A percentile compares a stretch with the other conserved stretches of the same genome.
phyloP scores from a whole-genome alignment of 768 basidiomycete species.

The Termitomyces sp. region DNA sequence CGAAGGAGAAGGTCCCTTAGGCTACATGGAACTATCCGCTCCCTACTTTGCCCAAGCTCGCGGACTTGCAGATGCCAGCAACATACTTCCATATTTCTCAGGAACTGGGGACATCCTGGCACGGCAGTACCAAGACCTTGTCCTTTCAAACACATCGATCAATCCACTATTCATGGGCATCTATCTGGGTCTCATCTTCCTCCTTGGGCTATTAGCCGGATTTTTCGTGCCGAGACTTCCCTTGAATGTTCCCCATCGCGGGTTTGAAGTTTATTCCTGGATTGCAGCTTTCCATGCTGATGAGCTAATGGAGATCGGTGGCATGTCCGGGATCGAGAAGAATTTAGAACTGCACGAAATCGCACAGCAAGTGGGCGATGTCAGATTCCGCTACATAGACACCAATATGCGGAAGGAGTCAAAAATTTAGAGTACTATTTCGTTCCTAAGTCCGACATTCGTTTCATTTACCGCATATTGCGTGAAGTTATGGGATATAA shows the following conservation, averaged over 20 bases:
- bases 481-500: not conserved
- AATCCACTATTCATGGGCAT: slow-evolving; percentile 21
- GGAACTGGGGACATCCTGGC: slow-evolving; percentile 35
- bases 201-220: slow-evolving; percentile 30
- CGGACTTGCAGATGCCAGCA: slow-evolving; percentile 35
- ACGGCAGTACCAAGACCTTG: slow-evolving; percentile 30
- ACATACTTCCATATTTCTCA: slow-evolving; percentile 39
- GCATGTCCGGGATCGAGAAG: slow-evolving; percentile 18
- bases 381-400: slow-evolving; percentile 25
- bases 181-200: slow-evolving; percentile 21
- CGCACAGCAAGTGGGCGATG: slow-evolving; percentile 22
- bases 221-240: slow-evolving; percentile 28
- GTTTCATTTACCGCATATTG: not conserved
- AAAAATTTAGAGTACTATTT: not conserved
- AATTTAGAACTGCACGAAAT: slow-evolving; percentile 30
- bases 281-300: slow-evolving; percentile 28
- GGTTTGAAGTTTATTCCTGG: slow-evolving; percentile 29
- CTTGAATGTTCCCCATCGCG: slow-evolving; percentile 26
- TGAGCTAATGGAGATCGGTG: slow-evolving; percentile 24
- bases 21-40: slow-evolving; percentile 36
- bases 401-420: not conserved
- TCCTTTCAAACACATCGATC: slow-evolving; percentile 26
- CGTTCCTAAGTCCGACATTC: not conserved
- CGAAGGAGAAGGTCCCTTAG: slow-evolving; percentile 30
- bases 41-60: slow-evolving; percentile 29